These are phyloP conservation scores for Bertia moriformis DNA, from an alignment of 2,329 filamentous ascomycete species.

Conservation along the genomic window DNA sequence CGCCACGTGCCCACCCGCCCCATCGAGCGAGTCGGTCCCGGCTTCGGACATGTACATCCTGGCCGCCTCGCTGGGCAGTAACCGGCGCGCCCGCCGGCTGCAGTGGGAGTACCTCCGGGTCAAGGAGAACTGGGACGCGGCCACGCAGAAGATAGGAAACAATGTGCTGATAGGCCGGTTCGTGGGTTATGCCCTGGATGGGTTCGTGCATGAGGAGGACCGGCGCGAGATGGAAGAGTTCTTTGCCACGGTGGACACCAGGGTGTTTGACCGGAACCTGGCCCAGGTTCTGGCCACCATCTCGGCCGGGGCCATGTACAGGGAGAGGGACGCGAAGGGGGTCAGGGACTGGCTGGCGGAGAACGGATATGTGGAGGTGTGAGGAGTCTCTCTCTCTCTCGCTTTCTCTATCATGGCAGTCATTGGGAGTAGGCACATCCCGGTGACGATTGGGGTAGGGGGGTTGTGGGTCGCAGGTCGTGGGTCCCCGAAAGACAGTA, in stretches of 20 bases:
- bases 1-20: slow-evolving; percentile 36
- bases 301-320: slow-evolving; percentile 69
- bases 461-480: too few species aligned
- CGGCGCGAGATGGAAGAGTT: slow-evolving; percentile 69
- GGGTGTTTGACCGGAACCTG: slow-evolving; percentile 72
- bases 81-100: slow-evolving; percentile 55
- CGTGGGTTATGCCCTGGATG: slow-evolving; percentile 61
- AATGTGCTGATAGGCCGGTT: slow-evolving; percentile 86
- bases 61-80: slow-evolving; percentile 55
- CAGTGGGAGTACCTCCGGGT: slow-evolving; percentile 81
- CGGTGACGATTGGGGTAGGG: too few species aligned
- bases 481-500: too few species aligned
- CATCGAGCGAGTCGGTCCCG: slow-evolving; percentile 48
- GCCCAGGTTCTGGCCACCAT: slow-evolving; percentile 78
- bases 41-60: slow-evolving; percentile 78
- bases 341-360: slow-evolving; percentile 67
- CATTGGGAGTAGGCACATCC: too few species aligned
- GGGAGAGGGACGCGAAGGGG: slow-evolving; percentile 55
- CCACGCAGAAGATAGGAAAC: slow-evolving; percentile 65
- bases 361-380: slow-evolving; percentile 44
- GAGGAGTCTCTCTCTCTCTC: too few species aligned
- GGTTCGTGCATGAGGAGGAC: slow-evolving; percentile 58
- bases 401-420: too few species aligned
- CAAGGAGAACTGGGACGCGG: slow-evolving; percentile 67
- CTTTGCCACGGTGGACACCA: slow-evolving; percentile 75